Percentiles rank a stretch among this genome's conserved stretches.
Evolutionary conservation across 1,139 yeast genomes (phyloP).

Genomic region (Pichia sp.): DNA sequence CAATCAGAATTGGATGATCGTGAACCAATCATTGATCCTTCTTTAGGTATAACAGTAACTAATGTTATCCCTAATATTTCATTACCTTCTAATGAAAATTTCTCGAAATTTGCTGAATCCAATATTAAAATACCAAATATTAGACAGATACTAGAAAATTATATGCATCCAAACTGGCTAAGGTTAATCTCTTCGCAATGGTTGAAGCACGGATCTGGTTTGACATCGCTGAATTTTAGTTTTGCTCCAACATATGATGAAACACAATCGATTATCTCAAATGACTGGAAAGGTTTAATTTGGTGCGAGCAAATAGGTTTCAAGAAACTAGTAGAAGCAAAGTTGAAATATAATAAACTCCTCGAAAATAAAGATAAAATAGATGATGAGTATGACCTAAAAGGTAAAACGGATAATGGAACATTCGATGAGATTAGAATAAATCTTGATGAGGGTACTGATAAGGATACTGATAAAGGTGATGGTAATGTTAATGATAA

Average conservation of each 20-base stretch:
- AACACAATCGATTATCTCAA: constrained; percentile 57
- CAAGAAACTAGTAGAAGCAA: constrained; percentile 39
- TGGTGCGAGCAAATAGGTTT: constrained; percentile 78
- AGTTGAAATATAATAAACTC: constrained; percentile 20
- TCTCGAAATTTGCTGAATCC: constrained; percentile 35
- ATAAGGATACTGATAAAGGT: not conserved
- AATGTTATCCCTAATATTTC: constrained; percentile 51
- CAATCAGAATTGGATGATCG: constrained; percentile 65
- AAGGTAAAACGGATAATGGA: constrained; percentile 1
- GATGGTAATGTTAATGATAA: constrained; percentile 7
- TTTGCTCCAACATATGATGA: constrained; percentile 82
- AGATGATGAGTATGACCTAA: constrained; percentile 9
- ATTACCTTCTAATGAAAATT: constrained; percentile 29
- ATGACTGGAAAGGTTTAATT: constrained; percentile 55
- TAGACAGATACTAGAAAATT: constrained; percentile 60
- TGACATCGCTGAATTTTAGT: constrained; percentile 43
- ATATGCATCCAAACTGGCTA: constrained; percentile 84
- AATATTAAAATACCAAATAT: constrained; percentile 50
- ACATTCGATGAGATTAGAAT: constrained; percentile 4
- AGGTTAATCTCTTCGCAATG: constrained; percentile 77
- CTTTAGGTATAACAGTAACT: constrained; percentile 44
- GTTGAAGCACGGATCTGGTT: constrained; percentile 55
- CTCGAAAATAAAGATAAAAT: not conserved
- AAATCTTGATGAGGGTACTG: not conserved
- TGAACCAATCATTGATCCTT: constrained; percentile 49